Conservation (phyloP, 768 basidiomycete genomes). For the Sarcodon aspratus region DNA sequence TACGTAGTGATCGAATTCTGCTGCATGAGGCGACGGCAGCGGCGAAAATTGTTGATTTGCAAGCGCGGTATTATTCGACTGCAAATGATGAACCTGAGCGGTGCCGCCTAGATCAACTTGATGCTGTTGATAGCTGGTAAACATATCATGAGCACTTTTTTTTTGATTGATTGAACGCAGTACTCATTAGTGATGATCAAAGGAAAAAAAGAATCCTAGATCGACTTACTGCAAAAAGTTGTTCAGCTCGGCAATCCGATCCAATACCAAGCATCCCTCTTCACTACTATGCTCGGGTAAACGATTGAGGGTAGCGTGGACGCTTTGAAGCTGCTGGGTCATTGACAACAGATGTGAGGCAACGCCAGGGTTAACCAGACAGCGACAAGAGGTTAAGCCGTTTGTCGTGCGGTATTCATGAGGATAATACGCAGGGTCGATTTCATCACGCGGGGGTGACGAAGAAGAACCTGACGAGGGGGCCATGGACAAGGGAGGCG, state of each 20-base stretch:
- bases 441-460: conserved; percentile 11
- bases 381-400: conserved; percentile 36
- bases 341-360: conserved; percentile 50
- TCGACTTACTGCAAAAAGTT: conserved; percentile 54
- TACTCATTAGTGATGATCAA: conserved; percentile 1
- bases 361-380: conserved; percentile 50
- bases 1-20: background rate
- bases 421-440: conserved; percentile 6
- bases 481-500: conserved; percentile 11
- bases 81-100: conserved; percentile 12
- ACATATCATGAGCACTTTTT: background rate
- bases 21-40: background rate
- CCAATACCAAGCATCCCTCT: conserved; percentile 41
- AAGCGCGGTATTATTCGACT: background rate
- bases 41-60: background rate
- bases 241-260: conserved; percentile 49
- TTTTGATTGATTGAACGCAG: conserved; percentile 7
- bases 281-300: conserved; percentile 46
- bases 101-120: background rate
- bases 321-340: conserved; percentile 50
- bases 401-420: conserved; percentile 6
- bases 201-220: conserved; percentile 4
- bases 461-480: conserved; percentile 14
- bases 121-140: conserved; percentile 1
- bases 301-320: conserved; percentile 45